These are phyloP conservation scores for Fusarium brevicatenulatum DNA, from an alignment of 2,329 filamentous ascomycete genomes.

Conservation along the genomic window DNA sequence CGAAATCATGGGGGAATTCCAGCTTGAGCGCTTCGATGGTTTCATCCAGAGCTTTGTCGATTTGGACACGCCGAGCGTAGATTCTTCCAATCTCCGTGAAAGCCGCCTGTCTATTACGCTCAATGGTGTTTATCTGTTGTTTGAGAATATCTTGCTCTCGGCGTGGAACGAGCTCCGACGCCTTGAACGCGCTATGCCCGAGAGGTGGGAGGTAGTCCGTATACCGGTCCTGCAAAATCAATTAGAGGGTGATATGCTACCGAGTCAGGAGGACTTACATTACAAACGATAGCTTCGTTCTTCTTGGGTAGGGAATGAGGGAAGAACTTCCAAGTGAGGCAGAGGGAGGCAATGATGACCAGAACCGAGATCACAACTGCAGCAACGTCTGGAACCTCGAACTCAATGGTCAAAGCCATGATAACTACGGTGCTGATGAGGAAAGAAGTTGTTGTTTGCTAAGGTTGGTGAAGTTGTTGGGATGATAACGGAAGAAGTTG, in stretches of 20 bases:
- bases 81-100: fast-evolving
- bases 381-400: too few species aligned
- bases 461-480: background rate
- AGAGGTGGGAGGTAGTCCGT: fast-evolving
- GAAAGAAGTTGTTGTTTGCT: background rate
- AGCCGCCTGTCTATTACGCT: background rate
- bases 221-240: fast-evolving
- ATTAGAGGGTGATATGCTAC: background rate
- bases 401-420: background rate
- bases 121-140: too few species aligned
- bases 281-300: fast-evolving
- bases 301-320: fast-evolving
- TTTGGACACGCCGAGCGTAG: background rate
- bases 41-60: background rate
- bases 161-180: background rate
- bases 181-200: fast-evolving
- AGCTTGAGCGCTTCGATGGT: too few species aligned
- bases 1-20: background rate
- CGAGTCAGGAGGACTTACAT: fast-evolving
- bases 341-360: fast-evolving
- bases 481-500: background rate
- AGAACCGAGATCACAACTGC: too few species aligned
- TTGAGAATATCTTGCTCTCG: too few species aligned
- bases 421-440: too few species aligned
- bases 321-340: too few species aligned